Conservation (phyloP, 768 basidiomycete genomes). For the Serpula lacrymans region DNA sequence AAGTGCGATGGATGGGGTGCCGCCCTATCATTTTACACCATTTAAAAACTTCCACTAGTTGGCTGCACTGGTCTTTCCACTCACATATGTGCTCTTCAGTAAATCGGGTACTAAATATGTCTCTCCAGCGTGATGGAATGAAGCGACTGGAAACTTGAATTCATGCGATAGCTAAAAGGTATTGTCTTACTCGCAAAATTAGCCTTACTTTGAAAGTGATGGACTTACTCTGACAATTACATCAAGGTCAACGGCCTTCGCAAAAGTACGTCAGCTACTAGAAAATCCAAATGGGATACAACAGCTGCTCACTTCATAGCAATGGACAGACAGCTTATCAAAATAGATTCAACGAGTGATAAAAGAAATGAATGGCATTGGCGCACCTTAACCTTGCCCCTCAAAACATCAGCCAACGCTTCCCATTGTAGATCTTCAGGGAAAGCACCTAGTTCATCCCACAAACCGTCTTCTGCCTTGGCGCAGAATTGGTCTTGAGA, state of each 20-base stretch:
- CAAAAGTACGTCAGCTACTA: conserved; percentile 28
- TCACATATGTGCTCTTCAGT: conserved; percentile 65
- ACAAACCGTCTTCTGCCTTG: conserved; percentile 47
- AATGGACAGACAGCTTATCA: conserved; percentile 27
- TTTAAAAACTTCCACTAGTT: no score
- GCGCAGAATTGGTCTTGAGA: conserved; percentile 72
- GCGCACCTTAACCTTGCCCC: conserved; percentile 71
- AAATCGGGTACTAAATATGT: conserved; percentile 80
- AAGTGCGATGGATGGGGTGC: conserved; percentile 72
- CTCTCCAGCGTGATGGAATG: conserved; percentile 78
- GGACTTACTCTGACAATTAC: conserved; percentile 59
- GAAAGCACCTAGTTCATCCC: conserved; percentile 38
- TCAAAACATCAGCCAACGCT: conserved; percentile 69
- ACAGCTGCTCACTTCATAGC: conserved; percentile 28
- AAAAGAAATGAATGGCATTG: conserved; percentile 1
- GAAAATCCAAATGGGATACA: not conserved
- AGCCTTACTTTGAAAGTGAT: no score
- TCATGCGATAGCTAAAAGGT: conserved; percentile 67
- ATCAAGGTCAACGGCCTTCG: conserved; percentile 68
- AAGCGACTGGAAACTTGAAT: conserved; percentile 76
- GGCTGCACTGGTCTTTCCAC: no score
- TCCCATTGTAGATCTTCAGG: conserved; percentile 75
- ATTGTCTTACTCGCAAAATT: not conserved
- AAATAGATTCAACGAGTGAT: no score
- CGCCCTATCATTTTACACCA: no score